phyloP scores from a whole-genome alignment of 495 filamentous ascomycete genomes.

The Lentithecium fluviatile region DNA sequence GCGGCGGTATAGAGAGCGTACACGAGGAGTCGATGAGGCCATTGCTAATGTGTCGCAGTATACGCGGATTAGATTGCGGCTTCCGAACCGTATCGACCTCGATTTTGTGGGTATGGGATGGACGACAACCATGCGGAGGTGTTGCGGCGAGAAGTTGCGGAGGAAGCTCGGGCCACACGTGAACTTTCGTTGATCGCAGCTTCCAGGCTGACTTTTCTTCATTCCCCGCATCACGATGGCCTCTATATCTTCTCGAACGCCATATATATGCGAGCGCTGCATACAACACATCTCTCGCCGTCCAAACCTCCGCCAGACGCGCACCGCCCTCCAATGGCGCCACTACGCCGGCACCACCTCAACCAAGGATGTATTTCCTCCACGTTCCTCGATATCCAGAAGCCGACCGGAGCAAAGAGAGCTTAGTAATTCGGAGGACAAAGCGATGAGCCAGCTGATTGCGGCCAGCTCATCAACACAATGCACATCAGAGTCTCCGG shows the following conservation, averaged over 20 bases:
- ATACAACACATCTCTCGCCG: background rate
- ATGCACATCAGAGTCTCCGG: too few relatives aligned
- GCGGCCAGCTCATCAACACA: too few relatives aligned
- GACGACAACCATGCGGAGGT: constrained; percentile 14
- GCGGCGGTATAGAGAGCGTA: constrained; percentile 81
- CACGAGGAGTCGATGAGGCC: constrained; percentile 41
- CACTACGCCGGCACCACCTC: too few relatives aligned
- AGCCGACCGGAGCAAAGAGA: too few relatives aligned
- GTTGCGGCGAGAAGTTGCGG: constrained; percentile 25
- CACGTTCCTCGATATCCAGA: too few relatives aligned
- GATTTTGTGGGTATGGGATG: too few relatives aligned
- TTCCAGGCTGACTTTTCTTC: too few relatives aligned
- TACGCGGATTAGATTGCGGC: background rate
- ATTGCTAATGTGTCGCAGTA: background rate
- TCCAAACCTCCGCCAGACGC: background rate
- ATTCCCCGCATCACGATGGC: constrained; percentile 6
- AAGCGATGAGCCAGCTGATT: too few relatives aligned
- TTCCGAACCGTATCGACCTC: too few relatives aligned
- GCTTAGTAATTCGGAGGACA: too few relatives aligned
- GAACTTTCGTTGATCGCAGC: too few relatives aligned
- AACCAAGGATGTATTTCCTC: too few relatives aligned
- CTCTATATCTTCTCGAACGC: background rate
- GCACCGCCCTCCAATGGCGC: background rate
- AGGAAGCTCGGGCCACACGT: constrained; percentile 23
- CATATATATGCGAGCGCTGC: constrained; percentile 5